phyloP scores from a whole-genome alignment of 345 rosid genomes.

The Eucalyptus dawsonii region DNA sequence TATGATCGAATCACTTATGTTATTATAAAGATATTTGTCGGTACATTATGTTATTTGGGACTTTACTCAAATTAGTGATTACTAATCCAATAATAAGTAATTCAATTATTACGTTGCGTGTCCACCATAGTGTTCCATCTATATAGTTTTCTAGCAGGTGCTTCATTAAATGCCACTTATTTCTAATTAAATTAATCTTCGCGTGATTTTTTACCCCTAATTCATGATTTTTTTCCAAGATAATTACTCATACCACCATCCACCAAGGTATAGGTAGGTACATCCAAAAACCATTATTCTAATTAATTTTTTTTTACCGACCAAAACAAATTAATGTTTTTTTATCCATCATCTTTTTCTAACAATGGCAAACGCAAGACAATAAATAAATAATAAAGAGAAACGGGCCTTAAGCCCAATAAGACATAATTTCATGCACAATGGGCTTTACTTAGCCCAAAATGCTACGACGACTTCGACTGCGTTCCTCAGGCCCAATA shows the following conservation, averaged over 20 bases:
- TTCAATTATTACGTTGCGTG: not conserved
- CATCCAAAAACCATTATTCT: not conserved
- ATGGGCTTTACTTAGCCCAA: not conserved
- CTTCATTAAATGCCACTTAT: not conserved
- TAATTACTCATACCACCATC: not conserved
- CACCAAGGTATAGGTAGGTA: not conserved
- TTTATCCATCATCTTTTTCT: not conserved
- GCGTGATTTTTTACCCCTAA: not conserved
- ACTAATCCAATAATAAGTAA: not conserved
- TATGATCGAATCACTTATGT: not conserved
- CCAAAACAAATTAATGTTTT: not conserved
- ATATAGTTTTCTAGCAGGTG: not conserved
- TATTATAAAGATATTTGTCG: not conserved
- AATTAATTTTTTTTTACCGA: not conserved
- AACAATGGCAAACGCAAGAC: not conserved
- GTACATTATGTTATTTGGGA: not conserved
- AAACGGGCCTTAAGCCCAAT: not conserved
- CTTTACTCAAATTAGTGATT: not conserved
- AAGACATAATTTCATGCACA: not conserved
- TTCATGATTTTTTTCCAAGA: not conserved
- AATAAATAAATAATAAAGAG: not conserved
- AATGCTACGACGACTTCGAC: not conserved
- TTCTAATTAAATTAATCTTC: not conserved
- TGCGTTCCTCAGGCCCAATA: not conserved
- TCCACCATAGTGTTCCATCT: not conserved